These are phyloP conservation scores for Millerago galiae DNA, from an alignment of 805 yeast species.

Conservation along the genomic window DNA sequence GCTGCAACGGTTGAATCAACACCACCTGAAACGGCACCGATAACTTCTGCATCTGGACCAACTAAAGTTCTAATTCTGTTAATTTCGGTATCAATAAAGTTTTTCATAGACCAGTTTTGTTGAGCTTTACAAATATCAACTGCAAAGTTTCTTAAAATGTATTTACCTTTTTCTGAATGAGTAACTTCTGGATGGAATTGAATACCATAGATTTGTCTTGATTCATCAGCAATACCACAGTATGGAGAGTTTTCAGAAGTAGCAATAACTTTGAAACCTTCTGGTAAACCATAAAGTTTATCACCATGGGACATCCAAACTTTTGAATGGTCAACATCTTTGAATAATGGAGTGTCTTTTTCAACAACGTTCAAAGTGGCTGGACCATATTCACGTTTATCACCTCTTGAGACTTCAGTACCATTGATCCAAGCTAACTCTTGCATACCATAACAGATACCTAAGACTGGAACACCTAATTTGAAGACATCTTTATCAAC, in stretches of 20 bases:
- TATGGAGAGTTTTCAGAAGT: constrained; percentile 91
- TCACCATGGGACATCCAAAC: constrained; percentile 99
- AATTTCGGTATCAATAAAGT: constrained; percentile 95
- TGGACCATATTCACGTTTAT: constrained; percentile 97
- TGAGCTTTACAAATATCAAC: constrained; percentile 79
- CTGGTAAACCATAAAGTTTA: constrained; percentile 85
- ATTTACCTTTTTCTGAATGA: constrained; percentile 88
- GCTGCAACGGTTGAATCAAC: constrained; percentile 99
- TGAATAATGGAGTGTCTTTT: constrained; percentile 61
- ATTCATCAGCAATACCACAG: constrained; percentile 82
- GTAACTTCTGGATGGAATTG: constrained; percentile 99
- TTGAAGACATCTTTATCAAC: constrained; percentile 92
- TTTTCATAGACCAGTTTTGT: constrained; percentile 97
- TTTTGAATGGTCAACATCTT: constrained; percentile 86
- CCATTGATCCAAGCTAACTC: constrained; percentile 98
- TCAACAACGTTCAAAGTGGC: constrained; percentile 80
- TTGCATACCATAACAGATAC: constrained; percentile 99
- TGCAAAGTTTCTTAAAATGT: constrained; percentile 85
- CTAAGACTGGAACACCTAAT: constrained; percentile 87
- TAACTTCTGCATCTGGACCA: constrained; percentile 97
- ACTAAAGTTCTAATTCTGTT: constrained; percentile 84
- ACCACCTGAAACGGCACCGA: constrained; percentile 99
- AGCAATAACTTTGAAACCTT: constrained; percentile 84
- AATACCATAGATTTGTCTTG: constrained; percentile 78
- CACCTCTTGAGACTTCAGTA: constrained; percentile 87